A percentile compares a stretch with the other conserved stretches of the same genome.
These are phyloP conservation scores for Talaromyces borbonicus DNA, from an alignment of 495 filamentous ascomycete genomes.

Conservation along the genomic window DNA sequence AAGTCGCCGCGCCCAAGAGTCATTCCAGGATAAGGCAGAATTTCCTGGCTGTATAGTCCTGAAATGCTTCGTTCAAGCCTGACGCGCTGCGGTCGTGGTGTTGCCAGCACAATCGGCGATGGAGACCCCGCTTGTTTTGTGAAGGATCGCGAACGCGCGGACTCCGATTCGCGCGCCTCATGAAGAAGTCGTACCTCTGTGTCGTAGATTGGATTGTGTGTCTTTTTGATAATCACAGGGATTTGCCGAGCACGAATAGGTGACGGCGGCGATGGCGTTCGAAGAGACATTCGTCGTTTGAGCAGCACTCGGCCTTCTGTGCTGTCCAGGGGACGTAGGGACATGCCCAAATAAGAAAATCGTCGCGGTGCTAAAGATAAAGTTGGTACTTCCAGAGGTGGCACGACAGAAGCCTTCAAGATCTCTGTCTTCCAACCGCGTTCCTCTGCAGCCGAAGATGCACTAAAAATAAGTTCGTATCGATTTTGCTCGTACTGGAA, in stretches of 20 bases:
- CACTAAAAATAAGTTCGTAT: constrained; percentile 81
- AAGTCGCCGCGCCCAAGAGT: constrained; percentile 48
- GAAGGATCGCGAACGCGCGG: constrained; percentile 17
- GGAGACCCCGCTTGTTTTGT: constrained; percentile 14
- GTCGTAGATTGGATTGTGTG: constrained; percentile 54
- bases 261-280: constrained; percentile 59
- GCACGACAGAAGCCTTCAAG: constrained; percentile 21
- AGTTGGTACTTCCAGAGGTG: constrained; percentile 16
- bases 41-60: constrained; percentile 78
- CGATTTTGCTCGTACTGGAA: constrained; percentile 69
- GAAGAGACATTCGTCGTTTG: constrained; percentile 69
- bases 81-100: constrained; percentile 63
- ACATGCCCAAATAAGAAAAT: constrained; percentile 48
- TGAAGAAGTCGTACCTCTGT: constrained; percentile 16
- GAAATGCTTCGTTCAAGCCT: constrained; percentile 64
- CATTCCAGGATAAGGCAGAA: constrained; percentile 83
- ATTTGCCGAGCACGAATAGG: constrained; percentile 36
- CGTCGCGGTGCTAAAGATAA: constrained; percentile 18
- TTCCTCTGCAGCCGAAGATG: constrained; percentile 76
- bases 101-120: constrained; percentile 35
- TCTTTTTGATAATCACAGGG: constrained; percentile 86
- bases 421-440: constrained; percentile 54
- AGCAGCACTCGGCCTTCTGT: constrained; percentile 64
- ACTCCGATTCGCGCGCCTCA: constrained; percentile 21
- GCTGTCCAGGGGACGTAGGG: constrained; percentile 64